Conservation (phyloP, 2,329 filamentous ascomycete species). For the Trichoderma breve region DNA sequence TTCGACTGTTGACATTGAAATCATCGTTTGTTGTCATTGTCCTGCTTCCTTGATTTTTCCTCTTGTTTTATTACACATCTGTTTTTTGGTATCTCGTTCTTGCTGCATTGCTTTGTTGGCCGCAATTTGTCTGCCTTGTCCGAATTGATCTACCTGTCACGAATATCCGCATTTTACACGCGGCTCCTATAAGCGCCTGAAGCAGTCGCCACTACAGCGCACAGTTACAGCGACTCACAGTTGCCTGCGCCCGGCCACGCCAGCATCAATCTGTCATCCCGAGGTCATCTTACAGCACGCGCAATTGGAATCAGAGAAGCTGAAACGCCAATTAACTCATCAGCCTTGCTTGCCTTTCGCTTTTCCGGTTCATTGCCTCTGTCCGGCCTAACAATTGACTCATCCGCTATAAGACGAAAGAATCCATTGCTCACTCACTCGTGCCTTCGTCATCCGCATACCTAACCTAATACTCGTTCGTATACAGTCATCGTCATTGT, state of each 20-base stretch:
- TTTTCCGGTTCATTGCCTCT: neutral
- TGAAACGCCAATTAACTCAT: neutral
- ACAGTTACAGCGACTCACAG: neutral
- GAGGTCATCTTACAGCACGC: neutral
- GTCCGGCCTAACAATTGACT: conserved; percentile 8
- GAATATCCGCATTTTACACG: neutral
- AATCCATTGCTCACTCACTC: neutral
- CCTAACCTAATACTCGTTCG: neutral
- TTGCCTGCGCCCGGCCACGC: conserved; percentile 6
- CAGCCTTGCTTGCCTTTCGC: neutral
- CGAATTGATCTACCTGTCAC: neutral
- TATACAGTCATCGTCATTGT: too few species aligned
- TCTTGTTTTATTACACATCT: neutral
- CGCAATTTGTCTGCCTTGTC: neutral
- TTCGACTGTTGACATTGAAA: neutral
- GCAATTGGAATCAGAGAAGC: neutral
- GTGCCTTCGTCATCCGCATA: neutral
- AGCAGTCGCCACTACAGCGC: conserved; percentile 6
- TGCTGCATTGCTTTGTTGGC: neutral
- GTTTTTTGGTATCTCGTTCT: too few species aligned
- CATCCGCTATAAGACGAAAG: neutral
- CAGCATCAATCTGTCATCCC: conserved; percentile 9
- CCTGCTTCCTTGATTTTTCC: neutral
- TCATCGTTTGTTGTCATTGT: neutral
- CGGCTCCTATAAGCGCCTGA: conserved; percentile 15